Evolutionary conservation across 352 stramenopile genomes (phyloP), one percentile per base, ranked within the genome.

Genomic region (Globisporangium canariense): DNA sequence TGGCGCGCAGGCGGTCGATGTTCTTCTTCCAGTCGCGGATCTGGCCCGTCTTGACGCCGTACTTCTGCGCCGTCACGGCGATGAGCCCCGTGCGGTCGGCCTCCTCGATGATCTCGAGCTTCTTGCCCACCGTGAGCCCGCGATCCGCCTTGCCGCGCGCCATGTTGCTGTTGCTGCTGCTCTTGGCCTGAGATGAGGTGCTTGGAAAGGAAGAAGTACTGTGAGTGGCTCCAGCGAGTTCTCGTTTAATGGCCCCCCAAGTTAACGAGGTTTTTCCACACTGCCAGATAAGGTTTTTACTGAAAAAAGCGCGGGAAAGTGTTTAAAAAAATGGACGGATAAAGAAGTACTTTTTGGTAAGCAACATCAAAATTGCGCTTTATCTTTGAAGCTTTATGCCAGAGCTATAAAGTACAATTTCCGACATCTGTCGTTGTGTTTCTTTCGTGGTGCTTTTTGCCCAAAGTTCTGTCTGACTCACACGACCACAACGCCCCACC

Each of bases 1-100:
- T 94, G 46, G 86, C 83, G 3, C 74, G 72, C 62, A 94, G 68
- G 11, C 83, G 81, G 34, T 91, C 80, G 40, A 91, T 78, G 74
- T 94, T 94, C 66, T 91, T 91, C 79, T 91, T 92, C 86, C 86
- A 94, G 74, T 94, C 86, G 61, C 86, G 86, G 65, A 94, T 91
- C 70, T 94, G 86, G 63, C 86, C 86, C 22, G 83, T 90, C 70
- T 94, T 94, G 45, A 94, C 81, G 73, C 82, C 82, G 65, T 94
- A 93, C 60, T 94, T 94, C 58, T 94, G 83, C 69, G 86, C 86
- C 41, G 86, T 94, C 20, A 73, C 82, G 36, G 81, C 69, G 40
- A 94, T 83, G 54, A 90, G 78, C 4, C 86, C 86, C 65, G 86
- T 94, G 63, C 83, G 83, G 28, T 94, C 86, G 55, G 80, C 83